These are phyloP conservation scores for Trypanosoma grayi DNA, from an alignment of 208 protist species.

Conservation along the genomic window DNA sequence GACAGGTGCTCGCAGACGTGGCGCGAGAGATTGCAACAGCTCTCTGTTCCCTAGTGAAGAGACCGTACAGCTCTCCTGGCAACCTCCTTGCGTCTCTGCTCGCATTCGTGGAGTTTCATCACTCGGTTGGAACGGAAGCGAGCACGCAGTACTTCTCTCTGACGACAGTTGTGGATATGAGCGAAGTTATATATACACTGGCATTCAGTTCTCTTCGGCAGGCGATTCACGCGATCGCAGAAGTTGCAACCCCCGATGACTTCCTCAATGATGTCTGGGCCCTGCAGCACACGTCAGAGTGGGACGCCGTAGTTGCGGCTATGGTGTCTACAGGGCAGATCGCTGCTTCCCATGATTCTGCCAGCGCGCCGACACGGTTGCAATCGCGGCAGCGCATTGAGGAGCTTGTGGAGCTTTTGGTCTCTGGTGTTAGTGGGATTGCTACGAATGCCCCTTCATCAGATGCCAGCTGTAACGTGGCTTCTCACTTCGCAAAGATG, in stretches of 20 bases:
- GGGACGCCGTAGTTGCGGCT: conserved; percentile 51
- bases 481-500: conserved; percentile 24
- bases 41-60: conserved; percentile 40
- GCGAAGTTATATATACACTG: conserved; percentile 23
- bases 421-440: background rate
- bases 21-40: conserved; percentile 28
- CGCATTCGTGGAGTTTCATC: conserved; percentile 63
- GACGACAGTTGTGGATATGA: conserved; percentile 14
- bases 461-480: background rate
- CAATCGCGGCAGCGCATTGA: background rate
- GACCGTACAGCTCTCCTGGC: conserved; percentile 37
- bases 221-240: conserved; percentile 6
- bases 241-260: conserved; percentile 22
- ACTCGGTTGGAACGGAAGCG: conserved; percentile 38
- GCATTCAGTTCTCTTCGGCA: conserved; percentile 20
- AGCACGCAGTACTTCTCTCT: conserved; percentile 24
- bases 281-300: conserved; percentile 36
- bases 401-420: conserved; percentile 34
- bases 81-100: conserved; percentile 38
- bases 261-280: conserved; percentile 18
- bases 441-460: background rate
- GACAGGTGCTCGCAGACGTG: conserved; percentile 24
- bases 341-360: conserved; percentile 10
- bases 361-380: background rate
- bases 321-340: conserved; percentile 27